These are phyloP conservation scores for Naganishia albida DNA, from an alignment of 1,284 basidiomycete genomes.

Conservation along the genomic window DNA sequence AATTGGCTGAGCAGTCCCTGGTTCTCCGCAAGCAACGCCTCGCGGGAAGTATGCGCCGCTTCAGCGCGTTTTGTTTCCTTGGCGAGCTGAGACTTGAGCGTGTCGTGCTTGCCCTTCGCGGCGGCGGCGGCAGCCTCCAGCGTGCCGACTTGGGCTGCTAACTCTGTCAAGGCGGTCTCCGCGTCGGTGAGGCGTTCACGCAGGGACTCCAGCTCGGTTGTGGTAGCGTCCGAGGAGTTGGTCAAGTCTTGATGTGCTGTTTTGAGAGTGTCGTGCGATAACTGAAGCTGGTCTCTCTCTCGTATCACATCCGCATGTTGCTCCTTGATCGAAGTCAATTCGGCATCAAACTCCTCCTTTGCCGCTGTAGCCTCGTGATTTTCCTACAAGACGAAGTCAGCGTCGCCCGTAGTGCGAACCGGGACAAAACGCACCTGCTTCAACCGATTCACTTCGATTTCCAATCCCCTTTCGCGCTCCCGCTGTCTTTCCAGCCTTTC, in stretches of 20 bases:
- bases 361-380: background rate
- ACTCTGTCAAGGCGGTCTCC: background rate
- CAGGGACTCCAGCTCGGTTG: background rate
- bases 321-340: slow-evolving; percentile 14
- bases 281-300: slow-evolving; percentile 19
- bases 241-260: slow-evolving; percentile 21
- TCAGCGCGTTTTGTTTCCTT: slow-evolving; percentile 45
- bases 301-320: slow-evolving; percentile 28
- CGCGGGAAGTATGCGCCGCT: slow-evolving; percentile 44
- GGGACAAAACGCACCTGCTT: slow-evolving; percentile 44
- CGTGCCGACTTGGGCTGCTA: slow-evolving; percentile 1
- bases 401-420: background rate
- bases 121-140: slow-evolving; percentile 35
- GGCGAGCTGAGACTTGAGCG: slow-evolving; percentile 35
- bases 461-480: slow-evolving; percentile 49
- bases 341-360: slow-evolving; percentile 15
- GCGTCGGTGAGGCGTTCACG: slow-evolving; percentile 8
- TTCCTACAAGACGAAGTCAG: background rate
- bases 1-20: slow-evolving; percentile 50
- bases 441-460: slow-evolving; percentile 49
- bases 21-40: slow-evolving; percentile 51
- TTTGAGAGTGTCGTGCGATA: slow-evolving; percentile 25
- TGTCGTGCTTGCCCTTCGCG: slow-evolving; percentile 37
- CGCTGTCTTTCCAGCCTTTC: slow-evolving; percentile 48
- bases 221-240: slow-evolving; percentile 4